Evolutionary conservation across 1,284 basidiomycete species (phyloP), one percentile per base, ranked within the genome.

Genomic region (Anthracocystis setariae): DNA sequence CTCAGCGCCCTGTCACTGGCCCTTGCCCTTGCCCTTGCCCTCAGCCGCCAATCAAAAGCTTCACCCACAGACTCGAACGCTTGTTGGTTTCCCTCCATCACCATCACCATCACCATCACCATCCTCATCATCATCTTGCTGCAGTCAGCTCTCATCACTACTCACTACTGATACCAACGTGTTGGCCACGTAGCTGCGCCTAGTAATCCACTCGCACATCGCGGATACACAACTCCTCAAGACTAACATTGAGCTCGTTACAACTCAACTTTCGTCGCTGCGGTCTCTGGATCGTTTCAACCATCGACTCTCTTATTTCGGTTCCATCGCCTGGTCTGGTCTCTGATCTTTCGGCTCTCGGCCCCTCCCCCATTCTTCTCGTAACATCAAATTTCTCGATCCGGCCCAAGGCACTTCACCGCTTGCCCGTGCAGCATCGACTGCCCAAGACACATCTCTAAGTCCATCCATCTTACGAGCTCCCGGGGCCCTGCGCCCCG

Each of bases 401-500:
- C 35, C n/a, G 35, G 35, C 35, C 17, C 17, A 17, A 5, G 5
- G 8, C 17, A 15, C 35, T 15, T 37, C 13, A 37, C 5, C 50
- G 15, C 21, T 18, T 18, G 12, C 25, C 29, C 20, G 23, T 38
- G 64, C 64, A 67, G 64, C 64, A 61, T 15, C 48, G 64, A 42
- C 64, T 67, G 64, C 64, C 18, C 29, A 13, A 27, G 37, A 25
- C 45, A 37, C 37, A 29, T 40, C 44, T n/a, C 45, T n/a, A 33
- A 32, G 37, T 39, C 49, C 53, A 32, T 49, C 45, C 38, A 56
- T 58, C 27, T 43, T 13, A n/a, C 61, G 67, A 61, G 39, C 56
- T 64, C 56, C 61, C 67, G 67, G 67, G 67, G 67, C 67, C 54
- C 49, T 57, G 56, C 55, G 67, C 67, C 67, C 67, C 59, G 67